phyloP scores from a whole-genome alignment of 805 yeast species.

The Yarrowia sp. region DNA sequence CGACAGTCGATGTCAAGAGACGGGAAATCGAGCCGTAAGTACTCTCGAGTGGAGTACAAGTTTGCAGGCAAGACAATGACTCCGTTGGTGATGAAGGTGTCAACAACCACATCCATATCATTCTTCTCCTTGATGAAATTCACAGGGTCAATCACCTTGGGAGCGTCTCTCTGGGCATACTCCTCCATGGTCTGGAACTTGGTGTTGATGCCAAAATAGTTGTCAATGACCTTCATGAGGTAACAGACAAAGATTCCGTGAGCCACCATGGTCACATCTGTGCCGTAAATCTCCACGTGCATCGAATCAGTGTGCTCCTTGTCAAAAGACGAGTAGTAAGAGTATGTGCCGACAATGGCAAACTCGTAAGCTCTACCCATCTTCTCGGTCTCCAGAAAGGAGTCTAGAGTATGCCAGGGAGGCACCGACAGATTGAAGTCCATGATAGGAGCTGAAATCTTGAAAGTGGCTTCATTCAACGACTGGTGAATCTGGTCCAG shows the following conservation, averaged over 20 bases:
- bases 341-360: slow-evolving; percentile 67
- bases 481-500: slow-evolving; percentile 52
- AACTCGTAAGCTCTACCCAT: slow-evolving; percentile 75
- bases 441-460: slow-evolving; percentile 58
- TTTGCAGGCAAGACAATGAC: slow-evolving; percentile 74
- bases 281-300: slow-evolving; percentile 68
- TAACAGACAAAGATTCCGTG: slow-evolving; percentile 83
- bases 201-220: slow-evolving; percentile 87
- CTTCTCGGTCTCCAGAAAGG: slow-evolving; percentile 66
- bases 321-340: slow-evolving; percentile 64
- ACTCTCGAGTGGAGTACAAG: slow-evolving; percentile 68
- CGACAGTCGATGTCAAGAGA: slow-evolving; percentile 79
- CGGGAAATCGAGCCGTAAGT: slow-evolving; percentile 67
- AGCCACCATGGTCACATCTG: slow-evolving; percentile 68
- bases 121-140: slow-evolving; percentile 53
- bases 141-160: slow-evolving; percentile 40
- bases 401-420: slow-evolving; percentile 86
- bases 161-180: slow-evolving; percentile 55
- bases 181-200: slow-evolving; percentile 89
- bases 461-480: slow-evolving; percentile 43
- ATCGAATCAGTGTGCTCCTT: slow-evolving; percentile 74
- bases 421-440: slow-evolving; percentile 77
- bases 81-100: slow-evolving; percentile 74
- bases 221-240: slow-evolving; percentile 77
- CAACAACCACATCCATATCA: slow-evolving; percentile 78